Percentiles rank a stretch among this genome's conserved stretches.
These are phyloP conservation scores for Glycyrrhiza uralensis DNA, from an alignment of 306 rosid species.

Conservation along the genomic window DNA sequence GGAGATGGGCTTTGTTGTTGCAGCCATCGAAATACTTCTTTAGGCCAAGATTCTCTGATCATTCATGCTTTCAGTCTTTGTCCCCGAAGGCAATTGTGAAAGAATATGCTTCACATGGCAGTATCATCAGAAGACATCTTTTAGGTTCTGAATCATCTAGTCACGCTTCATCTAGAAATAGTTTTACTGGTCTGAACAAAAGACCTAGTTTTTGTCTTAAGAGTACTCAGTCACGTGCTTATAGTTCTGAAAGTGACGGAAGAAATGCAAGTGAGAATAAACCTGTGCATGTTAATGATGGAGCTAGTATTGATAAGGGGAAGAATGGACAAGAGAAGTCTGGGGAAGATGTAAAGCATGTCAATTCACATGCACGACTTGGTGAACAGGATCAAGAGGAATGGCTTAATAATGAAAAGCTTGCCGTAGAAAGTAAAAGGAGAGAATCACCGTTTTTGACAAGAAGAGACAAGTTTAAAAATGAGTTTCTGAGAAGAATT, in stretches of 20 bases:
- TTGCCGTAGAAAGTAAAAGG: slow-evolving; percentile 61
- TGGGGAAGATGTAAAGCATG: slow-evolving; percentile 42
- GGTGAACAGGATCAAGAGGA: slow-evolving; percentile 88
- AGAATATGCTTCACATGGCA: slow-evolving; percentile 35
- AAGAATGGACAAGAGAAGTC: slow-evolving; percentile 39
- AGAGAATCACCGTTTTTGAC: slow-evolving; percentile 77
- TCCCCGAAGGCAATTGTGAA: slow-evolving; percentile 25
- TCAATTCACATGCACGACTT: slow-evolving; percentile 64
- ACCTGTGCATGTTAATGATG: slow-evolving; percentile 58
- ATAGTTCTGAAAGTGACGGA: slow-evolving; percentile 88
- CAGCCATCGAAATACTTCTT: slow-evolving; percentile 53
- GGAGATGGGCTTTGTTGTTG: slow-evolving; percentile 57
- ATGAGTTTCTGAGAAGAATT: slow-evolving; percentile 77
- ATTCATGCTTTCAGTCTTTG: slow-evolving; percentile 42
- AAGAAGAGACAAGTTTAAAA: slow-evolving; percentile 70
- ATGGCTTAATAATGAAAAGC: slow-evolving; percentile 78
- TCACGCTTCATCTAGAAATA: slow-evolving; percentile 32
- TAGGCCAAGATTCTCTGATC: slow-evolving; percentile 38
- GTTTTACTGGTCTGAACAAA: slow-evolving; percentile 31
- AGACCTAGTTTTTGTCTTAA: slow-evolving; percentile 33
- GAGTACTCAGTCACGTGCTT: slow-evolving; percentile 47
- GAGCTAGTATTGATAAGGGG: slow-evolving; percentile 44
- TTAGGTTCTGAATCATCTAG: slow-evolving; percentile 35
- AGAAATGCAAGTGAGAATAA: slow-evolving; percentile 77
- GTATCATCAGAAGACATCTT: slow-evolving; percentile 42